Evolutionary conservation across 192 early-diverging fungal genomes (phyloP).

Genomic region (Backusella psychrophila): DNA sequence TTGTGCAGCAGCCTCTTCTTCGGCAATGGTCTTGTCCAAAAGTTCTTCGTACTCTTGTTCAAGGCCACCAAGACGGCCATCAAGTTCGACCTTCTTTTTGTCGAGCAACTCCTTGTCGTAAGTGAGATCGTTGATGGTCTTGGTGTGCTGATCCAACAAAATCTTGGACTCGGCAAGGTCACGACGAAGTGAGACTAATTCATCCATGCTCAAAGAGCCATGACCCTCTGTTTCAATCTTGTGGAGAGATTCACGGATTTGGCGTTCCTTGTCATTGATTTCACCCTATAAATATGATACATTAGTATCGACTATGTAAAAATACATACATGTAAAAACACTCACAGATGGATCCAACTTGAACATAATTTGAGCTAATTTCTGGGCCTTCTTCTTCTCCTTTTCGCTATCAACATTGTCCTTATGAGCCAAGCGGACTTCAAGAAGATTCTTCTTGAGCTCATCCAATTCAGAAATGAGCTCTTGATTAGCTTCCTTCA

Average conservation of each 20-base stretch:
- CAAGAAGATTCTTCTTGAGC: slow-evolving; percentile 64
- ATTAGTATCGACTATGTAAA: neutral
- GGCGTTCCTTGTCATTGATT: slow-evolving; percentile 77
- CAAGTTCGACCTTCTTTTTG: slow-evolving; percentile 67
- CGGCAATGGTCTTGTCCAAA: slow-evolving; percentile 71
- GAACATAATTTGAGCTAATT: slow-evolving; percentile 87
- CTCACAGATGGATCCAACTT: slow-evolving; percentile 77
- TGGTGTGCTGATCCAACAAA: slow-evolving; percentile 62
- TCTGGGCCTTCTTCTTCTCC: slow-evolving; percentile 79
- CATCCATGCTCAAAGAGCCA: slow-evolving; percentile 53
- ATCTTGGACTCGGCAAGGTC: slow-evolving; percentile 72
- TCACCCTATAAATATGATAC: slow-evolving; percentile 31
- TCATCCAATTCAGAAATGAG: slow-evolving; percentile 73
- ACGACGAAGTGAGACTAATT: slow-evolving; percentile 65
- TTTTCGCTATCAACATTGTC: slow-evolving; percentile 63
- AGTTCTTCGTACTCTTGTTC: slow-evolving; percentile 87
- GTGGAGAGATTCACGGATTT: slow-evolving; percentile 71
- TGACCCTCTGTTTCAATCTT: slow-evolving; percentile 56
- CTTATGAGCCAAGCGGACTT: slow-evolving; percentile 53
- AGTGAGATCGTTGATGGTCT: slow-evolving; percentile 60
- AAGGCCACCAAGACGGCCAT: slow-evolving; percentile 61
- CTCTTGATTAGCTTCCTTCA: slow-evolving; percentile 86
- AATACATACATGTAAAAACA: neutral
- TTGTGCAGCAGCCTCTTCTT: slow-evolving; percentile 62
- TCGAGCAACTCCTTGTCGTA: slow-evolving; percentile 59